Evolutionary conservation across 2,329 filamentous ascomycete genomes (phyloP).

Genomic region (Hymenoscyphus fraxineus): DNA sequence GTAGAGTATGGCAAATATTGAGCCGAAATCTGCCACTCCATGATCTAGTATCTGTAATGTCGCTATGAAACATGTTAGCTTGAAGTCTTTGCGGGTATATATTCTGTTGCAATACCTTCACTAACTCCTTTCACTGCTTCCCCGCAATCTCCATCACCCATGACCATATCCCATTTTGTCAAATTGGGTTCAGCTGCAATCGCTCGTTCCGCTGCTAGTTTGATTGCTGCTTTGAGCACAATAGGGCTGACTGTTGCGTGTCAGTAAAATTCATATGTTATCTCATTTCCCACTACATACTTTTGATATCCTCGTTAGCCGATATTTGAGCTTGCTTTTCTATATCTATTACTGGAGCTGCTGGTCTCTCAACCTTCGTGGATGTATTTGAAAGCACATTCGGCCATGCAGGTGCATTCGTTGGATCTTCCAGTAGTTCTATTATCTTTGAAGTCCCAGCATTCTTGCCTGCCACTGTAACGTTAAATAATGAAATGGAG

Average conservation of each 20-base stretch:
- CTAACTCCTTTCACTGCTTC: slow-evolving; percentile 33
- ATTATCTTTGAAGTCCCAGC: slow-evolving; percentile 39
- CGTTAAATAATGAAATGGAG: slow-evolving; percentile 51
- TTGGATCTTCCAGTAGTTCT: slow-evolving; percentile 46
- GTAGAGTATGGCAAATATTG: slow-evolving; percentile 33
- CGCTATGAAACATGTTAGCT: slow-evolving; percentile 15
- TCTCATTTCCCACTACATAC: slow-evolving; percentile 13
- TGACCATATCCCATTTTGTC: slow-evolving; percentile 46
- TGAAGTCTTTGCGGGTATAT: too few species aligned
- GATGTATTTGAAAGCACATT: slow-evolving; percentile 28
- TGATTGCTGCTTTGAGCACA: slow-evolving; percentile 29
- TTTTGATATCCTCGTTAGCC: slow-evolving; percentile 24
- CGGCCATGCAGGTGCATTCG: slow-evolving; percentile 40
- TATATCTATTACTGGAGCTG: slow-evolving; percentile 18
- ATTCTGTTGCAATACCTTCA: slow-evolving; percentile 15
- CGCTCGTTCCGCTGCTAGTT: slow-evolving; percentile 34
- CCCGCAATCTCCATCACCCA: slow-evolving; percentile 37
- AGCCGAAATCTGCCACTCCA: slow-evolving; percentile 33
- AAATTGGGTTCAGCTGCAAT: slow-evolving; percentile 46
- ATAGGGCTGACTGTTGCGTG: slow-evolving; percentile 28
- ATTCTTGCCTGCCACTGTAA: slow-evolving; percentile 37
- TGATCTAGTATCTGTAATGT: slow-evolving; percentile 32
- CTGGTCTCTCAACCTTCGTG: slow-evolving; percentile 19
- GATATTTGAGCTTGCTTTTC: slow-evolving; percentile 20
- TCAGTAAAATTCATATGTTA: neutral